Base-by-base conservation (phyloP, 805 yeast species). In the Myxozyma vanderwaltii region DNA sequence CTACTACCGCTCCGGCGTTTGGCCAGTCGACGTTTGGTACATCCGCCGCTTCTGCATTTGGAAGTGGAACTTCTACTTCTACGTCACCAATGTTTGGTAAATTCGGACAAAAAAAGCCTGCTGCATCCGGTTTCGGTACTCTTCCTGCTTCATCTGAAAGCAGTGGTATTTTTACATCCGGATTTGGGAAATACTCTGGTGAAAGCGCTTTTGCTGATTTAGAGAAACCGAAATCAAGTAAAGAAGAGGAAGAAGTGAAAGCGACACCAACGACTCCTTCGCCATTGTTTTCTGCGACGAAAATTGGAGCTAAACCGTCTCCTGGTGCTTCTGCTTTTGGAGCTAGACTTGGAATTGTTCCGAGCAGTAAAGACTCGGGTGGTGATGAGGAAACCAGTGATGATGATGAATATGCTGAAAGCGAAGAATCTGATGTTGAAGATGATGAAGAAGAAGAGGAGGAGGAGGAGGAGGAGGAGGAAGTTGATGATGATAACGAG, bases 261-360 rank as follows among this genome's bases (percentile, higher is more conserved):
- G n/a, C 10, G 49, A 47, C 39, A 6, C n/a, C 19, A n/a, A 13
- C 48, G 3, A 15, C 48, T 3, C 40, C 39, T 8, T 13, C 51
- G 15, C 13, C 40, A 10, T n/a, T 29, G 24, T 29, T 33, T 19
- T 47, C 35, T 17, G 19, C 51, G 1, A 33, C 17, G 10, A 47
- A 33, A 29, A 36, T 13, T 19, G 21, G 17, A 3, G 13, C 51
- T 33, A 19, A 3, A n/a, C 24, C 29, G 27, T 17, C 51, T 31
- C 49, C 51, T 12, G 54, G 40, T 10, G 59, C 51, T 8, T 36
- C 51, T 23, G 48, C 54, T 5, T 49, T 49, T 49, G 59, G 54
- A 13, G 47, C 54, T 3, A 24, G 59, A 31, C 26, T 55, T 8
- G 54, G 54, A 36, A 15, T 43, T 3, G 26, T 33, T 29, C 17